Conservation (phyloP, 805 yeast genomes). For the Myxozyma kluyveri region DNA sequence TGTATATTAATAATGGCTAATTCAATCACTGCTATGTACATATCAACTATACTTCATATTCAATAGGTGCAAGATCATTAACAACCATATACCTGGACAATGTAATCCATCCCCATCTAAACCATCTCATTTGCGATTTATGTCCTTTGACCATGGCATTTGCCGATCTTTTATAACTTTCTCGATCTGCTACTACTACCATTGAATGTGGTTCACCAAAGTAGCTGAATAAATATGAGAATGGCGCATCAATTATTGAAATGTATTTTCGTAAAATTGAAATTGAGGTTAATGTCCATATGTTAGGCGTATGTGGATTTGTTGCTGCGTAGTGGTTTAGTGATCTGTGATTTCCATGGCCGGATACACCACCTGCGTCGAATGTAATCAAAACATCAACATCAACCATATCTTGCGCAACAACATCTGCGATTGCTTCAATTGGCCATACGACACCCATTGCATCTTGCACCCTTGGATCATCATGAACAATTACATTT, state of each 20-base stretch:
- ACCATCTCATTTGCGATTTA: conserved; percentile 91
- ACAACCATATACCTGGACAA: conserved; percentile 72
- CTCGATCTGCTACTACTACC: conserved; percentile 35
- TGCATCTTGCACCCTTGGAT: conserved; percentile 61
- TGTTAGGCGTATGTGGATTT: conserved; percentile 24
- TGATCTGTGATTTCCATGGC: conserved; percentile 82
- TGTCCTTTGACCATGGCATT: conserved; percentile 83
- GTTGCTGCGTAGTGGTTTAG: conserved; percentile 49
- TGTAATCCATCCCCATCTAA: conserved; percentile 81
- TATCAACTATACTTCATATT: too few relatives aligned
- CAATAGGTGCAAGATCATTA: conserved; percentile 61
- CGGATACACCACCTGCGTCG: conserved; percentile 77
- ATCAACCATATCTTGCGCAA: conserved; percentile 37
- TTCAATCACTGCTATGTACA: too few relatives aligned
- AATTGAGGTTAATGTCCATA: conserved; percentile 38
- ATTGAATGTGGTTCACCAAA: not conserved
- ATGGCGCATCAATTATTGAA: conserved; percentile 37
- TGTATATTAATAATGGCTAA: conserved; percentile 59
- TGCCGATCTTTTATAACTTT: conserved; percentile 40
- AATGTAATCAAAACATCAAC: conserved; percentile 62
- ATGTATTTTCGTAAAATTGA: conserved; percentile 41
- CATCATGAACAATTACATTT: conserved; percentile 49
- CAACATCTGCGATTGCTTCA: conserved; percentile 41
- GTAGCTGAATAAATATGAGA: conserved; percentile 29
- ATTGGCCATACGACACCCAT: conserved; percentile 66